These are phyloP conservation scores for Globisporangium nagaii DNA, from an alignment of 352 stramenopile species.

Conservation along the genomic window DNA sequence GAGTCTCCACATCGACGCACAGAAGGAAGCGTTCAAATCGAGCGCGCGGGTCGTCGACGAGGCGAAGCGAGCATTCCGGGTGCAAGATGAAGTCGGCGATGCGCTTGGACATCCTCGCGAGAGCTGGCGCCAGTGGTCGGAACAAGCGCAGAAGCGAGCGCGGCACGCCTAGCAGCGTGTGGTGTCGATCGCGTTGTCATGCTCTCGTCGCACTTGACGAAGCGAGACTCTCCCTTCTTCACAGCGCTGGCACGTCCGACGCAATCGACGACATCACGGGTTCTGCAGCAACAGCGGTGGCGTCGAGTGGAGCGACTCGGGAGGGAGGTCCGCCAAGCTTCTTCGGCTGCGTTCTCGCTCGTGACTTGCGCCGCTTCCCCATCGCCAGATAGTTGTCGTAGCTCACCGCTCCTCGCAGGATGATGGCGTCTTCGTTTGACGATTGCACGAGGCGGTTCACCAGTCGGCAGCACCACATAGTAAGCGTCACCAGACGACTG, in stretches of 20 bases:
- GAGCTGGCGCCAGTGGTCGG: constrained; percentile 9
- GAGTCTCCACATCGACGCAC: constrained; percentile 20
- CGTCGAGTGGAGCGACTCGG: background rate
- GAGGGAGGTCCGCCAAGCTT: background rate
- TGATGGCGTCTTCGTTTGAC: constrained; percentile 10
- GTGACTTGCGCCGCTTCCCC: background rate
- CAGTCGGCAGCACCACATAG: constrained; percentile 9
- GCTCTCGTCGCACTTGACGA: background rate
- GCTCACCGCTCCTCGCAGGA: constrained; percentile 22
- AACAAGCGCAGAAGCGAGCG: background rate
- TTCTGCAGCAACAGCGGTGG: background rate
- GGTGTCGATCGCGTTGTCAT: background rate
- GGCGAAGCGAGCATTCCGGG: constrained; percentile 40
- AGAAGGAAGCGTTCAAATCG: constrained; percentile 8
- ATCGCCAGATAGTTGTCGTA: constrained; percentile 22
- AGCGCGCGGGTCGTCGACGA: constrained; percentile 26
- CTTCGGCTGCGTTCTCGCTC: background rate
- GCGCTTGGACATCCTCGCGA: background rate
- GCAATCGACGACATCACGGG: background rate
- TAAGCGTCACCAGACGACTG: constrained; percentile 13
- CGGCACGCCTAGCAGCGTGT: background rate
- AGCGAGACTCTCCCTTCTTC: too few species aligned
- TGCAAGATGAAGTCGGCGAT: constrained; percentile 18
- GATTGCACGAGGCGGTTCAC: constrained; percentile 7
- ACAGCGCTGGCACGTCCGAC: background rate